phyloP scores from a whole-genome alignment of 371 early-diverging fungal genomes.

The Choanephora cucurbitarum region DNA sequence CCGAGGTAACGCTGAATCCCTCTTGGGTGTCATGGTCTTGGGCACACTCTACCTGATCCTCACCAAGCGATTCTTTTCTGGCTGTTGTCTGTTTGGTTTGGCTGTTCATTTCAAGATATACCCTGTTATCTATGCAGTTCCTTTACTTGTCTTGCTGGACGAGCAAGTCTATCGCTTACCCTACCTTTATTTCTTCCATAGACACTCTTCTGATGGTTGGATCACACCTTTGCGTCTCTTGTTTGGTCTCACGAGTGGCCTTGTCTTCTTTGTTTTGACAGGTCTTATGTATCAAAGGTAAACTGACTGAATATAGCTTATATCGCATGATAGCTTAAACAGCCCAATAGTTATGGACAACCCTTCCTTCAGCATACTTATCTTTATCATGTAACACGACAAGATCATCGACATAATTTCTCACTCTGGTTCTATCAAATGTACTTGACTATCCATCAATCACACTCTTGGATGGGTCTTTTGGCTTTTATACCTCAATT shows the following conservation, averaged over 20 bases:
- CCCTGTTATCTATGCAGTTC: conserved; percentile 89
- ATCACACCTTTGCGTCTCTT: conserved; percentile 58
- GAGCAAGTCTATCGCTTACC: conserved; percentile 42
- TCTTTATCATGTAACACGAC: conserved; percentile 91
- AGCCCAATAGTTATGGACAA: conserved; percentile 76
- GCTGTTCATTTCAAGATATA: conserved; percentile 97
- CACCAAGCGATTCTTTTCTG: conserved; percentile 50
- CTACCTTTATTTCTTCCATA: too few species aligned
- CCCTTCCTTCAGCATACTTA: conserved; percentile 92
- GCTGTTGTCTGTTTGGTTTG: conserved; percentile 83
- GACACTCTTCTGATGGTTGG: too few species aligned
- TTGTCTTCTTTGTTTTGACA: conserved; percentile 70
- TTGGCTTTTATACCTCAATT: conserved; percentile 82
- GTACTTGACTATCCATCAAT: conserved; percentile 69
- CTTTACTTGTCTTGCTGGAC: conserved; percentile 70
- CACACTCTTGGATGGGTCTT: conserved; percentile 47
- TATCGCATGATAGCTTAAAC: too few species aligned
- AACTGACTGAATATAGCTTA: too few species aligned
- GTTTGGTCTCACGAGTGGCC: conserved; percentile 74
- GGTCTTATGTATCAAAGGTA: conserved; percentile 74
- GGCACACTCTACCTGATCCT: conserved; percentile 73
- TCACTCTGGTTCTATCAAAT: conserved; percentile 94
- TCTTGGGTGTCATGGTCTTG: conserved; percentile 79
- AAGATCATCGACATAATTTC: conserved; percentile 98
- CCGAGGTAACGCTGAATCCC: conserved; percentile 91